A percentile compares a stretch with the other conserved stretches of the same genome.
Conservation (phyloP, 1,284 basidiomycete species). For the Xerocomus nothofagi region DNA sequence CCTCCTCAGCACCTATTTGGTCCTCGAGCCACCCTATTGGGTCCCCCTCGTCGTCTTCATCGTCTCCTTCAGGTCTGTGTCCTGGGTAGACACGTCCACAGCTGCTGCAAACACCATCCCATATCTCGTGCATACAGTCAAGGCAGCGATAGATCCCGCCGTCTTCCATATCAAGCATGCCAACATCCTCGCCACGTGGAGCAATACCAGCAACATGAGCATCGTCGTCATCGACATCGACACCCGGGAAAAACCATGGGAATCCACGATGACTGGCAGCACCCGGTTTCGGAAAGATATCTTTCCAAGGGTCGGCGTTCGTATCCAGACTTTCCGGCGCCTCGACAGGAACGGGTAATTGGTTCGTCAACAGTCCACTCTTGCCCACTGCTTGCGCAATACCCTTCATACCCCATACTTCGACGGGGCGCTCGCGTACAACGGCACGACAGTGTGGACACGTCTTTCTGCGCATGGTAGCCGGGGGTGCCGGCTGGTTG, state of each 20-base stretch:
- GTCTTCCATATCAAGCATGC: slow-evolving; percentile 68
- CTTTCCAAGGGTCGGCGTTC: slow-evolving; percentile 56
- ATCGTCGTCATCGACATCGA: slow-evolving; percentile 18
- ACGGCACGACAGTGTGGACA: slow-evolving; percentile 73
- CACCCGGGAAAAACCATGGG: slow-evolving; percentile 21
- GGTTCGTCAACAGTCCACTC: slow-evolving; percentile 49
- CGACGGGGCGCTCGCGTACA: slow-evolving; percentile 60
- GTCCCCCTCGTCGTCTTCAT: slow-evolving; percentile 40
- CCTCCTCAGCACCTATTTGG: slow-evolving; percentile 36
- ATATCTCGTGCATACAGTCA: slow-evolving; percentile 75
- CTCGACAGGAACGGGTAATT: slow-evolving; percentile 13
- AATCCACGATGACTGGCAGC: slow-evolving; percentile 2
- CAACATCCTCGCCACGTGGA: slow-evolving; percentile 43
- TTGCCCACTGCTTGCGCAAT: slow-evolving; percentile 55
- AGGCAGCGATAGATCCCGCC: slow-evolving; percentile 70
- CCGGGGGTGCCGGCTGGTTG: slow-evolving; percentile 21
- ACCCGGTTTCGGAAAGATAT: slow-evolving; percentile 48
- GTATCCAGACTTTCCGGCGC: slow-evolving; percentile 16
- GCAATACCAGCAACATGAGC: slow-evolving; percentile 15
- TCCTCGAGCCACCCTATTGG: slow-evolving; percentile 38
- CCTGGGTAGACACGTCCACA: slow-evolving; percentile 61
- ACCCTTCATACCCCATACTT: slow-evolving; percentile 71
- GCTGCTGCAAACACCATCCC: slow-evolving; percentile 57
- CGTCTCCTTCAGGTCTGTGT: slow-evolving; percentile 40
- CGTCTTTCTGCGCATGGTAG: slow-evolving; percentile 53